Conservation (phyloP, 1,284 basidiomycete species). For the Pseudozyma sp. region DNA sequence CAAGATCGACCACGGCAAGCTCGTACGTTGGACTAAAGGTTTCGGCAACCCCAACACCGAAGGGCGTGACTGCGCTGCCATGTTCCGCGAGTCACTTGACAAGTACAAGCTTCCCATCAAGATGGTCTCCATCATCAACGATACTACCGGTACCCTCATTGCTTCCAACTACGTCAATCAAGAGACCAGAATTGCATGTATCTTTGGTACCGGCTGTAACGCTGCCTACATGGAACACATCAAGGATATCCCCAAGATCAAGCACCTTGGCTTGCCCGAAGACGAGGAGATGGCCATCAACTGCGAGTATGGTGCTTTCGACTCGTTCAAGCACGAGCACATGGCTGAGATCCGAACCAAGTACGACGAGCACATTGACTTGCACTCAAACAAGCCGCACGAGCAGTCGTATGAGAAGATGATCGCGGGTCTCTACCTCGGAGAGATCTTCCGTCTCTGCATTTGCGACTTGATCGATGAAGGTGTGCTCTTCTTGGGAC, state of each 20-base stretch:
- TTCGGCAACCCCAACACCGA: conserved; percentile 94
- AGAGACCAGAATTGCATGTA: conserved; percentile 89
- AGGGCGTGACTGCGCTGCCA: conserved; percentile 88
- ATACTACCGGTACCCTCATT: conserved; percentile 96
- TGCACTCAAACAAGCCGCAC: conserved; percentile 93
- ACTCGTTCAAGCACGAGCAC: conserved; percentile 94
- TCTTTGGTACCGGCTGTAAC: conserved; percentile 98
- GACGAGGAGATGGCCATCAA: conserved; percentile 93
- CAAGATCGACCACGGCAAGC: conserved; percentile 90
- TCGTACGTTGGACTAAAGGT: conserved; percentile 99
- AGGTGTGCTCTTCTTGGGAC: conserved; percentile 94
- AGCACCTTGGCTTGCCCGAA: conserved; percentile 76
- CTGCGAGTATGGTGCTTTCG: conserved; percentile 97
- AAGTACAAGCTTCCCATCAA: conserved; percentile 72
- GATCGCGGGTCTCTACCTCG: conserved; percentile 96
- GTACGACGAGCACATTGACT: conserved; percentile 92
- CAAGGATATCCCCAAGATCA: conserved; percentile 80
- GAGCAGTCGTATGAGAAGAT: conserved; percentile 98
- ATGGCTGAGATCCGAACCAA: conserved; percentile 82
- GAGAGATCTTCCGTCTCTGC: conserved; percentile 93
- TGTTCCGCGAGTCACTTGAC: conserved; percentile 86
- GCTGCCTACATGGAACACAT: conserved; percentile 86
- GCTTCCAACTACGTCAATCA: conserved; percentile 96
- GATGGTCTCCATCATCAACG: conserved; percentile 74
- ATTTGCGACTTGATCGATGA: conserved; percentile 96